phyloP scores from a whole-genome alignment of 2,329 filamentous ascomycete species.

The Ascosphaera aggregata region DNA sequence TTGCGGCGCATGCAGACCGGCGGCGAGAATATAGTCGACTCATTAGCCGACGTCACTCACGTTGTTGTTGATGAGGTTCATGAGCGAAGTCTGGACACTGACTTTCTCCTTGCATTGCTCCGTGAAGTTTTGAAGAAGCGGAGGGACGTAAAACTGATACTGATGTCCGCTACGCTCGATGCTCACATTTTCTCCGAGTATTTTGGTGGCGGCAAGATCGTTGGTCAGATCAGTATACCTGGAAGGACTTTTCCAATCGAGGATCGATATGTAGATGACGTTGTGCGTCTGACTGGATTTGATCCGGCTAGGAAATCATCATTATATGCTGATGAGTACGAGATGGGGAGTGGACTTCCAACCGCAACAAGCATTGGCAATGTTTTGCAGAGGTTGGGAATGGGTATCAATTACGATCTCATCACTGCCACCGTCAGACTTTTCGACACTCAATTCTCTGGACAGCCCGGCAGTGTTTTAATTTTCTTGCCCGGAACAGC shows the following conservation, averaged over 20 bases:
- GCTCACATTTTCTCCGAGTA: constrained; percentile 66
- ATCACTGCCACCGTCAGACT: constrained; percentile 55
- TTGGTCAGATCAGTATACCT: constrained; percentile 66
- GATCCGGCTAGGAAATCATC: constrained; percentile 17
- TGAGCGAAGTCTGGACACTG: constrained; percentile 81
- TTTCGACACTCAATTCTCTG: constrained; percentile 55
- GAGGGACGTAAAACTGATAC: constrained; percentile 63
- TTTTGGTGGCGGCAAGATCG: constrained; percentile 46
- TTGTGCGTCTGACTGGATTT: constrained; percentile 59
- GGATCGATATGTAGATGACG: constrained; percentile 76
- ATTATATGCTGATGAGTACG: constrained; percentile 13
- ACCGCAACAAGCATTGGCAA: constrained; percentile 34
- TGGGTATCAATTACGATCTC: constrained; percentile 78
- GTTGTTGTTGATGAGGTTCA: constrained; percentile 94
- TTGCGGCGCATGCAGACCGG: constrained; percentile 78
- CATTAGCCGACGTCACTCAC: constrained; percentile 76
- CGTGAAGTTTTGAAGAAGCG: constrained; percentile 54
- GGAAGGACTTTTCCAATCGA: constrained; percentile 77
- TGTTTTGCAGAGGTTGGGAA: constrained; percentile 47
- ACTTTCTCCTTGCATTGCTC: constrained; percentile 74
- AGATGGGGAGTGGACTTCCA: constrained; percentile 8
- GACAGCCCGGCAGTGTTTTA: constrained; percentile 65
- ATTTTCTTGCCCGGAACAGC: constrained; percentile 83
- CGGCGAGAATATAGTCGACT: constrained; percentile 55
- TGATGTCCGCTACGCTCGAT: constrained; percentile 94